A percentile compares a stretch with the other conserved stretches of the same genome.
Evolutionary conservation across 139 green algal genomes (phyloP).

Genomic region (Tetradesmus lagerheimii): DNA sequence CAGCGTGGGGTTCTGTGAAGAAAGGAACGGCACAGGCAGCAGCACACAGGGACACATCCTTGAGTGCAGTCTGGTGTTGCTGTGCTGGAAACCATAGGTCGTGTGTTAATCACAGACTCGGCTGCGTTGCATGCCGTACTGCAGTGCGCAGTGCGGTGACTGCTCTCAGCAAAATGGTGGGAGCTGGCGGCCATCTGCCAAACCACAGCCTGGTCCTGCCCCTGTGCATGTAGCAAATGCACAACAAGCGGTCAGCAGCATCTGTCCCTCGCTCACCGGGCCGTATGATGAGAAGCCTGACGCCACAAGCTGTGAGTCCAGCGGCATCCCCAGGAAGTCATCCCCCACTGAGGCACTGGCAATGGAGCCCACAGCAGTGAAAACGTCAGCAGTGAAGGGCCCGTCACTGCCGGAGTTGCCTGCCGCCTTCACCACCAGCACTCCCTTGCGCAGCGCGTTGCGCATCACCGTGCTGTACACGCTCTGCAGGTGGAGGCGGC

Average conservation of each 20-base stretch:
- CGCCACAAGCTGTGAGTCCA: background rate
- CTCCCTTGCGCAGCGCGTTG: background rate
- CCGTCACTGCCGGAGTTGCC: constrained; percentile 6
- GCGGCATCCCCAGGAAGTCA: too few species aligned
- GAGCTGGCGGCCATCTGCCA: too few species aligned
- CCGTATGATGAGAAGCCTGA: constrained; percentile 16
- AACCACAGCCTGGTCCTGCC: too few species aligned
- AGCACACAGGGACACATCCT: background rate
- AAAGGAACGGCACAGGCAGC: background rate
- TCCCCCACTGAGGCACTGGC: background rate
- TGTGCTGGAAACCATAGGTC: too few species aligned
- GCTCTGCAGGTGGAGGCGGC: background rate
- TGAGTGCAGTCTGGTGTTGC: too few species aligned
- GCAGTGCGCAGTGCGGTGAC: too few species aligned
- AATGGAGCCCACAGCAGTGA: background rate
- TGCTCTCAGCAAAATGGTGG: too few species aligned
- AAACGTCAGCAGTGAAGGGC: constrained; percentile 14
- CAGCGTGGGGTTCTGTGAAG: background rate
- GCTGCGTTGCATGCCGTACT: too few species aligned
- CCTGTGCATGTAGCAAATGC: too few species aligned
- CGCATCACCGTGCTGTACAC: constrained; percentile 8
- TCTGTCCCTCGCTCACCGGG: too few species aligned
- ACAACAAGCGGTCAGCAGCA: too few species aligned
- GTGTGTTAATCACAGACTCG: too few species aligned
- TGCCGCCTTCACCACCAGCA: constrained; percentile 14